phyloP scores from a whole-genome alignment of 805 yeast species.

The Suhomyces pyralidae region DNA sequence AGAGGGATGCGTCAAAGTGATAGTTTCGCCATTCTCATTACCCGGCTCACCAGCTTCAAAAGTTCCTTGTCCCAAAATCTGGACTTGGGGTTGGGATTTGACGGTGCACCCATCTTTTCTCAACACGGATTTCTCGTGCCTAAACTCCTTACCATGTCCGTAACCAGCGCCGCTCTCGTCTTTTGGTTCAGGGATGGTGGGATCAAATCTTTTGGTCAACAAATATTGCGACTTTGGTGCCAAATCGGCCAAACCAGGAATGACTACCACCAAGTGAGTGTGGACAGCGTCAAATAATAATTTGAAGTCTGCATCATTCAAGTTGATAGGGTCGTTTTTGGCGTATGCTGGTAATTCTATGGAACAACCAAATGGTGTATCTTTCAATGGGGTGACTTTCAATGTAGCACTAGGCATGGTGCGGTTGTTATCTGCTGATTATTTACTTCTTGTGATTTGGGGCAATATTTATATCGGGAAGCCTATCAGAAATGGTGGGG shows the following conservation, averaged over 20 bases:
- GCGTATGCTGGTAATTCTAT: slow-evolving; percentile 64
- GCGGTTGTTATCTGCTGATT: neutral
- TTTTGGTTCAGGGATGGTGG: slow-evolving; percentile 49
- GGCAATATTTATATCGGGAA: neutral
- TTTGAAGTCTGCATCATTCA: slow-evolving; percentile 64
- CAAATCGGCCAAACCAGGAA: slow-evolving; percentile 67
- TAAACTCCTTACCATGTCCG: slow-evolving; percentile 78
- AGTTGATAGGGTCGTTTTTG: slow-evolving; percentile 63
- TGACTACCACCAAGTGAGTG: slow-evolving; percentile 66
- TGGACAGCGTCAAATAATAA: slow-evolving; percentile 61
- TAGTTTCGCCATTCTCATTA: slow-evolving; percentile 58
- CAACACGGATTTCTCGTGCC: slow-evolving; percentile 56
- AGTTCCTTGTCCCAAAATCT: slow-evolving; percentile 80
- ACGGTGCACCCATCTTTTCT: slow-evolving; percentile 79
- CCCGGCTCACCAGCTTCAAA: slow-evolving; percentile 55
- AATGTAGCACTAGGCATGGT: slow-evolving; percentile 8
- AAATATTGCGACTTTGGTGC: slow-evolving; percentile 73
- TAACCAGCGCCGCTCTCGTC: slow-evolving; percentile 49
- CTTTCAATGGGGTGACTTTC: slow-evolving; percentile 43
- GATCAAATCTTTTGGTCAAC: slow-evolving; percentile 76
- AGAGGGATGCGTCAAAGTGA: slow-evolving; percentile 75
- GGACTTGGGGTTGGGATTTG: slow-evolving; percentile 84
- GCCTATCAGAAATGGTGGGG: neutral
- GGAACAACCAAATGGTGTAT: slow-evolving; percentile 65
- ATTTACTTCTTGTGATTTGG: neutral